Conservation (phyloP, 192 early-diverging fungal species). For the Umbelopsis isabellina region DNA sequence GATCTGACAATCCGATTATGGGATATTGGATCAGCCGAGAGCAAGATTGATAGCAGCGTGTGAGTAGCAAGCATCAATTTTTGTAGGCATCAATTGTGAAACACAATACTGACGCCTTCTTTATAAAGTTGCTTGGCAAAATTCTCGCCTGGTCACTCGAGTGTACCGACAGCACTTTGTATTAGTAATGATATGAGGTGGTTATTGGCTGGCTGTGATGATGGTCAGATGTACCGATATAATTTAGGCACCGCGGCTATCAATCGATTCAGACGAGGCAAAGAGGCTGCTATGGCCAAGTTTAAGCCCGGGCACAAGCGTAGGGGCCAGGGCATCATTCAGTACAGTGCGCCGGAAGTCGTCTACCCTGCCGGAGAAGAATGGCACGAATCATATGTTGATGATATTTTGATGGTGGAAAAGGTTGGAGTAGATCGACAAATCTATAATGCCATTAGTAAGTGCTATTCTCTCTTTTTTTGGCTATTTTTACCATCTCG, state of each 20-base stretch:
- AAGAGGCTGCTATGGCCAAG: slow-evolving; percentile 7
- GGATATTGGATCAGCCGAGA: slow-evolving; percentile 50
- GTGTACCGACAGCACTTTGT: slow-evolving; percentile 8
- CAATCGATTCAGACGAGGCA: background rate
- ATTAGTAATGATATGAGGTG: slow-evolving; percentile 17
- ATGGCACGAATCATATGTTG: slow-evolving; percentile 55
- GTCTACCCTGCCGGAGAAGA: slow-evolving; percentile 46
- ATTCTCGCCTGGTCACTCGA: slow-evolving; percentile 5
- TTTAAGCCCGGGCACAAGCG: slow-evolving; percentile 11
- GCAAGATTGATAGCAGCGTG: slow-evolving; percentile 33
- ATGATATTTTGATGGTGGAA: slow-evolving; percentile 44
- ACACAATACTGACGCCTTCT: background rate
- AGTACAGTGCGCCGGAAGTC: slow-evolving; percentile 11
- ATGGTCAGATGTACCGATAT: slow-evolving; percentile 26
- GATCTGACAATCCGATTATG: slow-evolving; percentile 52
- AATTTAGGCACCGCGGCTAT: background rate
- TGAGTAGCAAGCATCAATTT: slow-evolving; percentile 15
- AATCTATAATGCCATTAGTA: slow-evolving; percentile 19
- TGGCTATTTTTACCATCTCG: no score
- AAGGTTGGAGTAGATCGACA: slow-evolving; percentile 12
- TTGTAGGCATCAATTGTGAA: background rate
- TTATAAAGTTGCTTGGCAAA: slow-evolving; percentile 27
- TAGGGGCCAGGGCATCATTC: background rate
- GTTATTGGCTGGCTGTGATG: slow-evolving; percentile 34
- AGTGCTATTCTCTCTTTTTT: no score